Percentiles rank a stretch among this genome's conserved stretches.
Evolutionary conservation across 345 rosid genomes (phyloP).

Genomic region (Salix koriyanagi): DNA sequence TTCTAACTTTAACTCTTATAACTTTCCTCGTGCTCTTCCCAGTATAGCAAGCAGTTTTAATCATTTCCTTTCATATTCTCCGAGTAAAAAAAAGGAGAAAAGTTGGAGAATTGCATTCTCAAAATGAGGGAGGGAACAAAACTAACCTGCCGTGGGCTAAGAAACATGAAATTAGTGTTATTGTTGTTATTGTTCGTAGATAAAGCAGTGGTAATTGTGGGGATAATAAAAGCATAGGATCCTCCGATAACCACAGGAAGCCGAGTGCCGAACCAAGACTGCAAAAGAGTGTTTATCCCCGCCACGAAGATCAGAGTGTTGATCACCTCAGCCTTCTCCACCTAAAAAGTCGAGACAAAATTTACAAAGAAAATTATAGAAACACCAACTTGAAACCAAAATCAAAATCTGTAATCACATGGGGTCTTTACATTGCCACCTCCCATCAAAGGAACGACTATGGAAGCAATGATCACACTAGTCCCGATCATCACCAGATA

Average conservation of each 20-base stretch:
- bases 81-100: not conserved
- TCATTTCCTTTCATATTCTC: not conserved
- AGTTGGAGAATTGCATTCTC: not conserved
- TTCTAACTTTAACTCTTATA: not conserved
- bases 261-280: slow-evolving; percentile 67
- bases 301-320: slow-evolving; percentile 69
- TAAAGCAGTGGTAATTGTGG: slow-evolving; percentile 57
- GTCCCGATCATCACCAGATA: slow-evolving; percentile 90
- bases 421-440: slow-evolving; percentile 67
- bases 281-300: slow-evolving; percentile 69
- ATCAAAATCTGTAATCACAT: not conserved
- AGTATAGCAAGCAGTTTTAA: not conserved
- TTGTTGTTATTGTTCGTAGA: slow-evolving; percentile 32
- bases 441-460: slow-evolving; percentile 75
- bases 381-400: not conserved
- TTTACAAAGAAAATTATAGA: not conserved
- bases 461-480: slow-evolving; percentile 61
- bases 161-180: slow-evolving; percentile 8
- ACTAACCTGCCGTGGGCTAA: slow-evolving; percentile 54
- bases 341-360: slow-evolving; percentile 29
- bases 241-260: slow-evolving; percentile 84
- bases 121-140: not conserved
- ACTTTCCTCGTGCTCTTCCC: not conserved
- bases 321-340: slow-evolving; percentile 76
- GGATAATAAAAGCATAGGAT: slow-evolving; percentile 71